Base-by-base conservation (phyloP, 2,329 filamentous ascomycete genomes). In the Byssochlamys sp. region DNA sequence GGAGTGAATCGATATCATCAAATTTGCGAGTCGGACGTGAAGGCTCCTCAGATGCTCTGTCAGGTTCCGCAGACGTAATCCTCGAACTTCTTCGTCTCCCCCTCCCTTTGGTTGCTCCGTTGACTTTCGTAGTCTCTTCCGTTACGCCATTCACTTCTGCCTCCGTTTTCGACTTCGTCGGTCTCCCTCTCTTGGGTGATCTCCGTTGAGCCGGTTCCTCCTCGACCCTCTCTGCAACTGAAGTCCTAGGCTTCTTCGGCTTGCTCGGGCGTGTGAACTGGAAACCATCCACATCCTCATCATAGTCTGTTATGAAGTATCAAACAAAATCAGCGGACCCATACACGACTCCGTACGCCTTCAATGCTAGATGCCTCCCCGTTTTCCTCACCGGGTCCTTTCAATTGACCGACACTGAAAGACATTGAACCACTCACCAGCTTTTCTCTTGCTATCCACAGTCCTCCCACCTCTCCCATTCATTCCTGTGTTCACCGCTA, bases 231-330 rank as follows among this genome's bases (percentile, higher is more conserved):
- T 76, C 73, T 24, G 73, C 58, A 25, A 75, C 74, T 14, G 75
- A 70, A 57, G 80, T 75, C 58, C 79, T 78, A 50, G 81, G 80
- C 74, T 87, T 90, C 60, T 80, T 78, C 66, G 82, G 76, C 68
- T 88, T 88, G 10, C 85, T 78, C 60, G 81, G 84, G 63, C 88
- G 83, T 61, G 85, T 84, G 70, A 91, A 91, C 58, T 84, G 78
- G 65, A 91, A 91, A 61, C 89, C 89, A 65, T 88, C 88, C 75
- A 89, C 85, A 66, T 88, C 82, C 71, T 91, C 88, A 65, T 89
- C 86, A 65, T 86, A 87, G 60, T 74, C 78, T 77, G 59, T 56
- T 61, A 39, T n/a, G 24, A 29, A 52, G 33, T 31, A 49, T 11
- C 25, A 57, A 39, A 27, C 19, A 57, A 49, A 33, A 55, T 61